phyloP scores from a whole-genome alignment of 1,284 basidiomycete genomes.

The Puccinia sorghi region DNA sequence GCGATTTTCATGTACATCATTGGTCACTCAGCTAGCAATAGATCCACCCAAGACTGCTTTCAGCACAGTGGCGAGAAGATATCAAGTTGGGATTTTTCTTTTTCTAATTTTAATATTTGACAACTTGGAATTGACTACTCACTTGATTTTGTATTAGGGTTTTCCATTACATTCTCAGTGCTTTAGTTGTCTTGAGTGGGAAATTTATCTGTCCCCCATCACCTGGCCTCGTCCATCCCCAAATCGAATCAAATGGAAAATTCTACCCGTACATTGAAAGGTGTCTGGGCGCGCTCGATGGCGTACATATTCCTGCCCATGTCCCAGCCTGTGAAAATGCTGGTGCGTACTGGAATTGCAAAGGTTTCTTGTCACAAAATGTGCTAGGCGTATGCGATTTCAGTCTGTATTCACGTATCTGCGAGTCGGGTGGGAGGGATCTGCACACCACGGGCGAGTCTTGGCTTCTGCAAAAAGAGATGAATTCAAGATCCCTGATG shows the following conservation, averaged over 20 bases:
- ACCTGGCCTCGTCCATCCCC: background rate
- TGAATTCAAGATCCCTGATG: conserved; percentile 54
- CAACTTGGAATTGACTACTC: no score
- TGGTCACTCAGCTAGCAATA: no score
- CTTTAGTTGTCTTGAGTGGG: background rate
- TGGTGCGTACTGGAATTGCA: background rate
- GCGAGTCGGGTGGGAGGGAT: conserved; percentile 52
- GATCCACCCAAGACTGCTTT: no score
- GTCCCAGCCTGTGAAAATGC: conserved; percentile 10
- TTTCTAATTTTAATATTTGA: background rate
- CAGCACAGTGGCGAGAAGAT: conserved; percentile 51
- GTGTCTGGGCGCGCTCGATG: background rate
- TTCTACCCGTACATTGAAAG: conserved; percentile 55
- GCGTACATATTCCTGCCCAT: conserved; percentile 8
- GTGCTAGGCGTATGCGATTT: conserved; percentile 57
- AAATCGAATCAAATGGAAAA: background rate
- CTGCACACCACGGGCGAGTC: conserved; percentile 56
- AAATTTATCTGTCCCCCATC: background rate
- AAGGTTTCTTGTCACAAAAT: conserved; percentile 54
- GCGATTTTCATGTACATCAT: no score
- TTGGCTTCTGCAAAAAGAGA: conserved; percentile 56
- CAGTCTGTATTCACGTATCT: conserved; percentile 57
- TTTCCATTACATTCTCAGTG: background rate
- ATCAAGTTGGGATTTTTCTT: background rate
- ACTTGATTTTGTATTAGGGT: background rate